A percentile compares a stretch with the other conserved stretches of the same genome.
Evolutionary conservation across 1,284 basidiomycete species (phyloP).

Genomic region (Exobasidium rhododendri): DNA sequence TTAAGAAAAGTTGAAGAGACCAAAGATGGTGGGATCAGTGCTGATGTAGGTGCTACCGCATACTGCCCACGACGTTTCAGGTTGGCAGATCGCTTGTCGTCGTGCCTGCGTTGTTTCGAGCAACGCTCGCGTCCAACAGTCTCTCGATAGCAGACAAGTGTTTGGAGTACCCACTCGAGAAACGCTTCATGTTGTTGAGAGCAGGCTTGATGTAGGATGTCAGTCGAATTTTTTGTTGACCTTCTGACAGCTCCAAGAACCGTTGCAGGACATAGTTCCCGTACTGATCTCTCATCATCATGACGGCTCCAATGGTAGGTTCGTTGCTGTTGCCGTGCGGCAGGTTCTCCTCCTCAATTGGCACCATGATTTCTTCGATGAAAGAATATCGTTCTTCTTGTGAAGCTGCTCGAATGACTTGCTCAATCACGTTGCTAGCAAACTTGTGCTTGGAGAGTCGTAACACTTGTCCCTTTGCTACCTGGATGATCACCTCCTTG

Average conservation of each 20-base stretch:
- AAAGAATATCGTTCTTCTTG: conserved; percentile 66
- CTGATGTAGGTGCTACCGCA: no score
- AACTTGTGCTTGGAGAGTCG: conserved; percentile 74
- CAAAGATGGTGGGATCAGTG: no score
- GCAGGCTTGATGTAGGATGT: conserved; percentile 26
- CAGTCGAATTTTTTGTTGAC: conserved; percentile 26
- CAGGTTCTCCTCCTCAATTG: background rate
- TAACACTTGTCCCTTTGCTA: conserved; percentile 75
- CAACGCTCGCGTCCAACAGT: conserved; percentile 1
- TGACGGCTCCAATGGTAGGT: conserved; percentile 23
- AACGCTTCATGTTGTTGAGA: conserved; percentile 23
- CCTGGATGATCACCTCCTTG: conserved; percentile 66
- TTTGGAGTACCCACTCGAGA: conserved; percentile 14
- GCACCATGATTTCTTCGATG: conserved; percentile 72
- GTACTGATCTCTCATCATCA: conserved; percentile 86
- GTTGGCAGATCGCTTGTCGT: background rate
- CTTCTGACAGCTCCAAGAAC: conserved; percentile 43
- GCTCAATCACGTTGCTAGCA: conserved; percentile 94
- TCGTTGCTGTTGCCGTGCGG: background rate
- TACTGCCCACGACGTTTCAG: no score
- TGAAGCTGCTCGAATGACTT: conserved; percentile 72
- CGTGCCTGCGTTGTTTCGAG: background rate
- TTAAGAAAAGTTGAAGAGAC: no score
- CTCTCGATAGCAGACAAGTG: conserved; percentile 18
- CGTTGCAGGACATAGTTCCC: conserved; percentile 61